Conservation (phyloP, 78 protist species). For the Dictyostelium intermedium region DNA sequence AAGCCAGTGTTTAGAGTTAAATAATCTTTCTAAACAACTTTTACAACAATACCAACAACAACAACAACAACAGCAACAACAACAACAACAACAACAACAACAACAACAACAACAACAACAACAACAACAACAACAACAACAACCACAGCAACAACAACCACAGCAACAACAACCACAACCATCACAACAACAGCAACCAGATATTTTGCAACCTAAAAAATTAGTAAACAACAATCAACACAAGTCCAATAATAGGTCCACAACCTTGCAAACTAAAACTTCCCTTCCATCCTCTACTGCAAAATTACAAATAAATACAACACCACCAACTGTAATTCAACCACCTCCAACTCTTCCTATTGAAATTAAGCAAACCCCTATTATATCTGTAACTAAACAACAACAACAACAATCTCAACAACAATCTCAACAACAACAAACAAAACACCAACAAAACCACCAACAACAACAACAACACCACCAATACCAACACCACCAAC, state of each 20-base stretch:
- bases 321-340: neutral
- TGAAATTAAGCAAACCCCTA: neutral
- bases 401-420: neutral
- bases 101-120: neutral
- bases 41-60: neutral
- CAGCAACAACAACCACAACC: no score
- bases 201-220: neutral
- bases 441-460: neutral
- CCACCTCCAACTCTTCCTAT: neutral
- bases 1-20: conserved; percentile 12
- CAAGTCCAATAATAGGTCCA: neutral
- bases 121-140: neutral
- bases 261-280: neutral
- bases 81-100: neutral
- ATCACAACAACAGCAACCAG: neutral
- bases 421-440: neutral
- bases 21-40: conserved; percentile 7
- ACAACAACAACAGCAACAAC: neutral
- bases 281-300: neutral
- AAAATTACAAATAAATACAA: neutral
- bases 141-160: neutral
- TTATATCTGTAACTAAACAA: neutral
- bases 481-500: neutral
- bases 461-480: neutral
- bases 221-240: neutral